These are phyloP conservation scores for Penicillium sp. DNA, from an alignment of 2,329 filamentous ascomycete genomes.

Conservation along the genomic window DNA sequence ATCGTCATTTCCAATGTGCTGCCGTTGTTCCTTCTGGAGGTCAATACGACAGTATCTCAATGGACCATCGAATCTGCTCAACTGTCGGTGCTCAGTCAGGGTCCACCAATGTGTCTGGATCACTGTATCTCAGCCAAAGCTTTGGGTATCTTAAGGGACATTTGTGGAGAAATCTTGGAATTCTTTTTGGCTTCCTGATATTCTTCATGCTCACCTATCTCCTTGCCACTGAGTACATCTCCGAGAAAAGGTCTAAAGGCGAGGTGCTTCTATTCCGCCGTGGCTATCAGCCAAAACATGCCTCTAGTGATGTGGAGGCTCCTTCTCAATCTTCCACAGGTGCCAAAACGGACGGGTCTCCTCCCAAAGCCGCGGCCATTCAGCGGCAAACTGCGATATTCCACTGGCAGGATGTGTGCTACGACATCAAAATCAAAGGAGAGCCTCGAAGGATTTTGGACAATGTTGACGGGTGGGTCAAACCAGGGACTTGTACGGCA, in stretches of 20 bases:
- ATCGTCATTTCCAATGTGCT: neutral
- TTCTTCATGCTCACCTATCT: conserved; percentile 3
- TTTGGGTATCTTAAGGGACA: conserved; percentile 23
- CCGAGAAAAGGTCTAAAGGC: conserved; percentile 28
- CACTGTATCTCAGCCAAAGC: neutral
- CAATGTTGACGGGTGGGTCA: conserved; percentile 54
- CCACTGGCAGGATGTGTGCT: conserved; percentile 55
- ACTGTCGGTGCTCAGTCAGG: neutral
- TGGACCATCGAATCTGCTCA: neutral
- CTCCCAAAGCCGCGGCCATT: neutral
- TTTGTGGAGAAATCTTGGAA: conserved; percentile 56
- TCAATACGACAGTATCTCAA: neutral
- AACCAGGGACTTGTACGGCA: conserved; percentile 54
- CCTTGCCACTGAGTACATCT: conserved; percentile 17
- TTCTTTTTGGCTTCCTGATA: conserved; percentile 66
- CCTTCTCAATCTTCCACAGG: neutral
- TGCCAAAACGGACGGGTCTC: neutral
- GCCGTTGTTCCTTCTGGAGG: neutral
- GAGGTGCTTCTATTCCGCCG: conserved; percentile 30
- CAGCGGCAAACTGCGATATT: conserved; percentile 30
- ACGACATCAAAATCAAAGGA: conserved; percentile 53
- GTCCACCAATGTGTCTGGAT: neutral
- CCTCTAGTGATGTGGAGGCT: neutral
- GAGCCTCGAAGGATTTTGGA: conserved; percentile 53
- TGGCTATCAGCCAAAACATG: conserved; percentile 39